These are phyloP conservation scores for Fusarium acutatum DNA, from an alignment of 2,329 filamentous ascomycete genomes.

Conservation along the genomic window DNA sequence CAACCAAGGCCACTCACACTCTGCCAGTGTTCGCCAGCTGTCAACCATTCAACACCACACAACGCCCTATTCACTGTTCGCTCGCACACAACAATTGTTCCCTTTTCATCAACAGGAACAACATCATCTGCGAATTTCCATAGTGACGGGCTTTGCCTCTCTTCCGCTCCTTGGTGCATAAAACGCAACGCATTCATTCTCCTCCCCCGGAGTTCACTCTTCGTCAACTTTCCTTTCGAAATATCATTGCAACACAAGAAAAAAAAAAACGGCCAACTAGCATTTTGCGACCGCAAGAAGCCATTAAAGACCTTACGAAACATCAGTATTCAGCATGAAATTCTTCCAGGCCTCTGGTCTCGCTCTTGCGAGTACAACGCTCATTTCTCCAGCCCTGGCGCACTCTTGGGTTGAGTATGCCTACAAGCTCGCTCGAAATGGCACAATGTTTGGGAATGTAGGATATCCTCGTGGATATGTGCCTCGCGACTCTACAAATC, in stretches of 20 bases:
- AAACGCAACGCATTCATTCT: constrained; percentile 32
- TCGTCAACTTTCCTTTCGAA: constrained; percentile 24
- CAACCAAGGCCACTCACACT: constrained; percentile 1
- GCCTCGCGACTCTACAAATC: constrained; percentile 58
- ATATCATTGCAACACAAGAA: constrained; percentile 6
- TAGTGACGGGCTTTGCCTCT: constrained; percentile 26
- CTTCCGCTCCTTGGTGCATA: constrained; percentile 27
- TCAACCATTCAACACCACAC: constrained; percentile 4
- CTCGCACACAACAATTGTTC: constrained; percentile 21
- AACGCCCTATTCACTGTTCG: constrained; percentile 26
- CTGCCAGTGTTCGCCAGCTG: constrained; percentile 38
- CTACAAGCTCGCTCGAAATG: constrained; percentile 74
- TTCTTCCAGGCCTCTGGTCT: constrained; percentile 19
- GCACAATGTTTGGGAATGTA: constrained; percentile 72
- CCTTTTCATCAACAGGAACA: constrained; percentile 18
- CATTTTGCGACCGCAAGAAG: background rate
- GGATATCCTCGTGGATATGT: constrained; percentile 81
- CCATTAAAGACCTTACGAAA: background rate
- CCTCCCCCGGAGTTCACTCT: constrained; percentile 4
- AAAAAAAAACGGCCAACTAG: background rate
- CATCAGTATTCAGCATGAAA: constrained; percentile 34
- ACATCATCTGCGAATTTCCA: constrained; percentile 12
- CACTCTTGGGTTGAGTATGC: constrained; percentile 89
- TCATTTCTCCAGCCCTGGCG: constrained; percentile 54
- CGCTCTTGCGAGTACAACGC: constrained; percentile 35